Evolutionary conservation across 495 filamentous ascomycete genomes (phyloP).

Genomic region (Aspergillus saccharolyticus): DNA sequence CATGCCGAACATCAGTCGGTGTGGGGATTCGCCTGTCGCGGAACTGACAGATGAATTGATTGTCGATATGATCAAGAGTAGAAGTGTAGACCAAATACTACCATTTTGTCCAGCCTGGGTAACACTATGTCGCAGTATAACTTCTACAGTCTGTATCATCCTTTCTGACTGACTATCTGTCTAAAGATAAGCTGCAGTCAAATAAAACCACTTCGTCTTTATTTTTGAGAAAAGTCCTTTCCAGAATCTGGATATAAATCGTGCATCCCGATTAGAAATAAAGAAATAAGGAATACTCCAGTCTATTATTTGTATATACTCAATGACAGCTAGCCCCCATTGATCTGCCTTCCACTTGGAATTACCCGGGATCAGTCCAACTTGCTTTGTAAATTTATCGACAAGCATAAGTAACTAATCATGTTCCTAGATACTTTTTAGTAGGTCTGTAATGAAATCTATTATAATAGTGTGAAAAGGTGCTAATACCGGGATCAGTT

Average conservation of each 20-base stretch:
- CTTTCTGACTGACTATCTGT: background rate
- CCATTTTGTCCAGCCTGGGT: background rate
- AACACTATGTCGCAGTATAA: background rate
- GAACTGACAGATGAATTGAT: background rate
- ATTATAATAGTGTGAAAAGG: background rate
- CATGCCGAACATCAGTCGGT: background rate
- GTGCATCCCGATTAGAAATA: background rate
- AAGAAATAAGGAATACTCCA: background rate
- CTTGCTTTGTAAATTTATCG: background rate
- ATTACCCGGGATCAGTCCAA: background rate
- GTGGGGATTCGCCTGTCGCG: background rate
- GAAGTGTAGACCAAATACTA: background rate
- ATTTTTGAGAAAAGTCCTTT: background rate
- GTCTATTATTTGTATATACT: background rate
- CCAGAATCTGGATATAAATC: background rate
- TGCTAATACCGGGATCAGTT: background rate
- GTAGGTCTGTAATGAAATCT: conserved; percentile 1
- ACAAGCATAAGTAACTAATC: background rate
- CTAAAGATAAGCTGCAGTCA: background rate
- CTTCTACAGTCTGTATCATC: background rate
- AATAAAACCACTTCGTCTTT: background rate
- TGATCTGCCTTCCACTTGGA: background rate
- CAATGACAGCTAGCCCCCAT: background rate
- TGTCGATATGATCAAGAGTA: background rate
- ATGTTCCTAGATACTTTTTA: background rate